phyloP scores from a whole-genome alignment of 345 rosid genomes.

The Luvunga scandens region DNA sequence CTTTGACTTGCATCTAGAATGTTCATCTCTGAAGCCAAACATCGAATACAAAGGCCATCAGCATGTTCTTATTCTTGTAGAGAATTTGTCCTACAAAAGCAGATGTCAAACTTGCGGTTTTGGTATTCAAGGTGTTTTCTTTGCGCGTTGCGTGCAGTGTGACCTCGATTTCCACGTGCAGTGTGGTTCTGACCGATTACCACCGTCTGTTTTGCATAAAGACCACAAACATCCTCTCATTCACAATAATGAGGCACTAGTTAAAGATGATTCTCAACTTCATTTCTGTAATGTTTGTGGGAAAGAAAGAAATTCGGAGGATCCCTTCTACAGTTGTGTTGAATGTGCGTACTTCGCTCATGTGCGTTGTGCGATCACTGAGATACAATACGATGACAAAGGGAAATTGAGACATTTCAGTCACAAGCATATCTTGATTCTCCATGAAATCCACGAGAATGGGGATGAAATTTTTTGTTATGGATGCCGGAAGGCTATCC shows the following conservation, averaged over 20 bases:
- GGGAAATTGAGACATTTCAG: neutral
- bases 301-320: neutral
- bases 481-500: neutral
- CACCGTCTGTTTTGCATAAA: neutral
- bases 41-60: neutral
- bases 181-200: neutral
- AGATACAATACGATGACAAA: neutral
- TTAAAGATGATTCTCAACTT: too few species aligned
- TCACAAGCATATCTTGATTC: neutral
- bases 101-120: neutral
- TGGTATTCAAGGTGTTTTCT: neutral
- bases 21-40: neutral
- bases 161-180: neutral
- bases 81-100: neutral
- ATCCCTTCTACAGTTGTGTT: neutral
- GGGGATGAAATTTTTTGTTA: neutral
- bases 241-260: too few species aligned
- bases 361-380: neutral
- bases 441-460: neutral
- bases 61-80: neutral
- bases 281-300: neutral
- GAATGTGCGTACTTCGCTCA: neutral
- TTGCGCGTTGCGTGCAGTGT: neutral
- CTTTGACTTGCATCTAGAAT: neutral
- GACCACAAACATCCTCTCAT: neutral